Evolutionary conservation across 208 protist species (phyloP).

Genomic region (Leishmania turanica): DNA sequence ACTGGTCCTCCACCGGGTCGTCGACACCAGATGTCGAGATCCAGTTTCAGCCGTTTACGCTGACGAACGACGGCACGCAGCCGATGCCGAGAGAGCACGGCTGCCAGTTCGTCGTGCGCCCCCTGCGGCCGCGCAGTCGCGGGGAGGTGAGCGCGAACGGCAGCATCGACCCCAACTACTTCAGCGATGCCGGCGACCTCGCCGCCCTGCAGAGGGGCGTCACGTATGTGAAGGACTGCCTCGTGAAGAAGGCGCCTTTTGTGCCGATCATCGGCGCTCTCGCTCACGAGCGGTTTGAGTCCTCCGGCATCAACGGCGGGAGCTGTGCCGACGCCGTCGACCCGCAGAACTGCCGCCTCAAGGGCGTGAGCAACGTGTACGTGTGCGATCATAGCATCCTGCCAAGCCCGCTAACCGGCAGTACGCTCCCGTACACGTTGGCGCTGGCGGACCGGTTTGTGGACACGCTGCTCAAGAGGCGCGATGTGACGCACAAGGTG

Average conservation of each 20-base stretch:
- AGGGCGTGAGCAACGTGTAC: constrained; percentile 66
- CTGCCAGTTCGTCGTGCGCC: constrained; percentile 72
- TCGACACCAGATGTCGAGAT: constrained; percentile 67
- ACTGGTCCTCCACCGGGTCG: constrained; percentile 56
- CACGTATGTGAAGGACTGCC: constrained; percentile 52
- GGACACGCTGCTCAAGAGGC: constrained; percentile 60
- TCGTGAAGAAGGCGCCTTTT: constrained; percentile 50
- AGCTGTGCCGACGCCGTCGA: constrained; percentile 55
- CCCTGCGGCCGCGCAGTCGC: constrained; percentile 68
- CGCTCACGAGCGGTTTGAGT: constrained; percentile 60
- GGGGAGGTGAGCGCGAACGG: constrained; percentile 56
- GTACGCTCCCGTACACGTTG: constrained; percentile 69
- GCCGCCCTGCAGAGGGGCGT: constrained; percentile 50
- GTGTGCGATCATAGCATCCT: constrained; percentile 80
- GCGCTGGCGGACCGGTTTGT: constrained; percentile 66
- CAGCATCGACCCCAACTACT: constrained; percentile 73
- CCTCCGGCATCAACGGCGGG: constrained; percentile 72
- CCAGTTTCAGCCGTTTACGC: constrained; percentile 84
- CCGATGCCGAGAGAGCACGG: constrained; percentile 64
- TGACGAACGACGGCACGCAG: constrained; percentile 69
- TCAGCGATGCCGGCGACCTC: constrained; percentile 51
- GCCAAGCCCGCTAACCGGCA: constrained; percentile 48
- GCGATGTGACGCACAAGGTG: constrained; percentile 43
- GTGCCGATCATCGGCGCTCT: constrained; percentile 49
- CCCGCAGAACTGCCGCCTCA: constrained; percentile 52